These are phyloP conservation scores for Inosperma sp. DNA, from an alignment of 768 basidiomycete genomes.

Conservation along the genomic window DNA sequence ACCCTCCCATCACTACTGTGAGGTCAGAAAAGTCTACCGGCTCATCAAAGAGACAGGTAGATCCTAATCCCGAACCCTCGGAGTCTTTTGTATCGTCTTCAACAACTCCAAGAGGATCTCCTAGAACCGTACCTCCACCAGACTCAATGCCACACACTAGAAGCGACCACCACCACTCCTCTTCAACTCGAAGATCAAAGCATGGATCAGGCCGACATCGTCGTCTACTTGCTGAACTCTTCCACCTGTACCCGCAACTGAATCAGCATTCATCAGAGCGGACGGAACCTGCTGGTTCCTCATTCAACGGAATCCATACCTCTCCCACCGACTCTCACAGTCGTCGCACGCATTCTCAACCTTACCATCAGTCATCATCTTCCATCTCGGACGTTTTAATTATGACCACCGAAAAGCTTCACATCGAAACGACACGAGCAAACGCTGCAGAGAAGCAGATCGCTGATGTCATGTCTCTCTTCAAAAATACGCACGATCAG, in stretches of 20 bases:
- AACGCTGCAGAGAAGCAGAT: constrained; percentile 35
- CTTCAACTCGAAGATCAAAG: not conserved
- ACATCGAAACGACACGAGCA: constrained; percentile 36
- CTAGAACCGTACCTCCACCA: no score
- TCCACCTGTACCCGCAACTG: not conserved
- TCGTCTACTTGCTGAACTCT: not conserved
- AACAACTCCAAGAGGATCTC: no score
- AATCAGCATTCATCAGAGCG: not conserved
- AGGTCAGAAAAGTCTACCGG: no score
- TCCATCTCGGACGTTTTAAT: constrained; percentile 21
- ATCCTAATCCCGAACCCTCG: no score
- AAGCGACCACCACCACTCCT: no score
- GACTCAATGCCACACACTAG: no score
- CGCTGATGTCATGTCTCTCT: constrained; percentile 28
- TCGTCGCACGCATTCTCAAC: constrained; percentile 6
- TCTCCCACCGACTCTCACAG: constrained; percentile 21
- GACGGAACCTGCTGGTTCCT: no score
- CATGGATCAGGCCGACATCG: not conserved
- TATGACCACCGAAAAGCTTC: constrained; percentile 23
- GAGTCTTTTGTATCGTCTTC: no score
- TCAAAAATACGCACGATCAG: constrained; percentile 31
- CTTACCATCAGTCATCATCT: constrained; percentile 11
- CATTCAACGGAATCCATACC: not conserved
- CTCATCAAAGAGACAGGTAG: no score
- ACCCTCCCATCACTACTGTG: no score